Conservation (phyloP, 2,329 filamentous ascomycete species). For the Fusarium globosum region DNA sequence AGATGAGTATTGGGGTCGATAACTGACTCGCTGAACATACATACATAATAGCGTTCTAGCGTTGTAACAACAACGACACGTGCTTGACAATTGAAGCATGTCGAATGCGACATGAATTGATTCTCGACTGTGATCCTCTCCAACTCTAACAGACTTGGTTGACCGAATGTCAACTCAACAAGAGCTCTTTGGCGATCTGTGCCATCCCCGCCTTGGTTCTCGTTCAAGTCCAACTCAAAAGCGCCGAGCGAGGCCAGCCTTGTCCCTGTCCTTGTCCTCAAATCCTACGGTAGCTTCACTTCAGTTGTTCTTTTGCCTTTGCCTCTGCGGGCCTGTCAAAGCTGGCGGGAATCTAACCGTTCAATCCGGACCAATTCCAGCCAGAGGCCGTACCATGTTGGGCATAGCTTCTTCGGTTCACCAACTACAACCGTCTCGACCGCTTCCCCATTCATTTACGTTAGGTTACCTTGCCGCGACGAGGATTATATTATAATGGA, state of each 20-base stretch:
- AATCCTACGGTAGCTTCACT: not conserved
- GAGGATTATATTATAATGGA: constrained; percentile 13
- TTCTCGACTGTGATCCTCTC: not conserved
- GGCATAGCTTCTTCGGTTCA: constrained; percentile 35
- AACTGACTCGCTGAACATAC: not conserved
- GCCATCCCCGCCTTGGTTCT: constrained; percentile 11
- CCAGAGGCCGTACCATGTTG: constrained; percentile 29
- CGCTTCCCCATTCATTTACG: constrained; percentile 23
- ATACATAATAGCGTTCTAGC: not conserved
- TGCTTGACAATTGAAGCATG: not conserved
- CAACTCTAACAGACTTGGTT: not conserved
- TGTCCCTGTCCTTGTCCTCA: not conserved
- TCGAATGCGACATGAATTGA: not conserved
- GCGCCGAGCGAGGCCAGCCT: not conserved
- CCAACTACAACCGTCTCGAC: constrained; percentile 30
- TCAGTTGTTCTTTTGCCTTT: not conserved
- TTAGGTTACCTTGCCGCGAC: constrained; percentile 22
- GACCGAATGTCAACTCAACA: not conserved
- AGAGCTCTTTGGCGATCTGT: constrained; percentile 12
- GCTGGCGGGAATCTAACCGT: constrained; percentile 42
- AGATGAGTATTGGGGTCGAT: not conserved
- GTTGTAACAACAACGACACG: not conserved
- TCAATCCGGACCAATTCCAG: constrained; percentile 22
- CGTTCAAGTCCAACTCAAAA: not conserved
- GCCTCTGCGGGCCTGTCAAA: constrained; percentile 29